These are phyloP conservation scores for Clarireedia monteithiana DNA, from an alignment of 2,329 filamentous ascomycete species.

Conservation along the genomic window DNA sequence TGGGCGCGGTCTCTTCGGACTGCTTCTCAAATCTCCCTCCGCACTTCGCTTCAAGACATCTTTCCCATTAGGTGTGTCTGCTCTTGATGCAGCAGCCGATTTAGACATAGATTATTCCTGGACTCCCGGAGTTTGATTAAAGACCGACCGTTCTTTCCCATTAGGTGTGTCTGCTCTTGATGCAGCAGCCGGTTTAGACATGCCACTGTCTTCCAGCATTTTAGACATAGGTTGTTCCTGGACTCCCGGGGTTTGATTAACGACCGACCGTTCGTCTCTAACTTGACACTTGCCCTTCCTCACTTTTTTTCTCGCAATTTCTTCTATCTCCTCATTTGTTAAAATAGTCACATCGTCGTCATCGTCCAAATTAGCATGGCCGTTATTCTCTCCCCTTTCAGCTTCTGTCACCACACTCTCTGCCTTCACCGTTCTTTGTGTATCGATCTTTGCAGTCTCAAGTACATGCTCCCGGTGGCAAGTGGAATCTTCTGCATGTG, in stretches of 20 bases:
- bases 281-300: not conserved
- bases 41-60: not conserved
- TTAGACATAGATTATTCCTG: not conserved
- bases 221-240: not conserved
- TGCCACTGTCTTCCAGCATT: too few relatives aligned
- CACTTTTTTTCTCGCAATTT: not conserved
- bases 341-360: not conserved
- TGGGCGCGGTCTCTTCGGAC: not conserved
- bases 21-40: not conserved
- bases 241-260: not conserved
- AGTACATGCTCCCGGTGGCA: not conserved
- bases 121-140: not conserved
- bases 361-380: not conserved
- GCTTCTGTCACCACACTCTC: not conserved
- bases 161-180: not conserved
- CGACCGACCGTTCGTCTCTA: not conserved
- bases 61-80: not conserved
- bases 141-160: not conserved
- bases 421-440: too few relatives aligned
- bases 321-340: not conserved
- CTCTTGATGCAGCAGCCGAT: too few relatives aligned
- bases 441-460: not conserved
- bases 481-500: not conserved
- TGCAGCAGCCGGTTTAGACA: too few relatives aligned
- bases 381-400: not conserved